These are phyloP conservation scores for Pterocarpus santalinus DNA, from an alignment of 306 rosid genomes.

Conservation along the genomic window DNA sequence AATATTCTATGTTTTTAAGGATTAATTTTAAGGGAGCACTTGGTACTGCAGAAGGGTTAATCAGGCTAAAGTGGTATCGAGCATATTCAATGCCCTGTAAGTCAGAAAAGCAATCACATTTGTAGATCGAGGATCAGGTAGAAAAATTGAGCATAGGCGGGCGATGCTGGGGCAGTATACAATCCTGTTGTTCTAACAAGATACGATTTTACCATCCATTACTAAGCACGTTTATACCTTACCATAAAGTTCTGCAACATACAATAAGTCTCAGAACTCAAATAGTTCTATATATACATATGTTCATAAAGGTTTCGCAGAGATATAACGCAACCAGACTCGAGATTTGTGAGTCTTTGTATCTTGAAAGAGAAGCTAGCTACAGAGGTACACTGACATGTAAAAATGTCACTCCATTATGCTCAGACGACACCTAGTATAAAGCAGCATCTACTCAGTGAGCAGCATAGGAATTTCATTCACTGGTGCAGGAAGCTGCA, in stretches of 20 bases:
- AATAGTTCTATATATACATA: constrained; percentile 35
- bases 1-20: not conserved
- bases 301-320: constrained; percentile 11
- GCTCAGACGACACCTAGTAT: not conserved
- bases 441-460: constrained; percentile 68
- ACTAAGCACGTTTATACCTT: constrained; percentile 14
- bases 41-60: not conserved
- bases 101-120: not conserved
- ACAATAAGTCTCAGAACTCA: constrained; percentile 37
- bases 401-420: constrained; percentile 48
- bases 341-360: constrained; percentile 45
- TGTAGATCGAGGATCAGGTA: not conserved
- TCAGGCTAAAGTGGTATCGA: not conserved
- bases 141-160: not conserved
- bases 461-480: constrained; percentile 80
- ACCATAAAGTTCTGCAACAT: constrained; percentile 31
- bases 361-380: constrained; percentile 39
- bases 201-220: constrained; percentile 1
- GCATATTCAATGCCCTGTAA: constrained; percentile 1
- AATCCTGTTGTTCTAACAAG: not conserved
- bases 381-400: constrained; percentile 26
- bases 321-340: constrained; percentile 44
- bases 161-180: not conserved
- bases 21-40: not conserved
- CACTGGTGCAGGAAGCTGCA: constrained; percentile 80